Conservation (phyloP, 306 rosid genomes). For the Vachellia pachyceras region DNA sequence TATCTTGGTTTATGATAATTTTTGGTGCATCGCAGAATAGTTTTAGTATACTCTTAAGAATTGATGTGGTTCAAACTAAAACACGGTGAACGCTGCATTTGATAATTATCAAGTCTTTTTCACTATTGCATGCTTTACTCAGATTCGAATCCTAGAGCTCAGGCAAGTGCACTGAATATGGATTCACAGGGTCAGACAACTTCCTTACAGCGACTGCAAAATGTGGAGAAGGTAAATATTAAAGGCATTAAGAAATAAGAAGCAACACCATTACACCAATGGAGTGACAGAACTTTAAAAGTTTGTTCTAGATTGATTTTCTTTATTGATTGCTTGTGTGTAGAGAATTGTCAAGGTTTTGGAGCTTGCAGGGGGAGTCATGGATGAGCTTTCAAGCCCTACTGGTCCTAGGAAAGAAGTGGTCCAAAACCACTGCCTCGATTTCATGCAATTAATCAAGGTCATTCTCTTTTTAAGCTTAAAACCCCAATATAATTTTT, state of each 20-base stretch:
- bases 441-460: slow-evolving; percentile 4
- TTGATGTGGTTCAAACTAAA: background rate
- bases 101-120: background rate
- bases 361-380: slow-evolving; percentile 2
- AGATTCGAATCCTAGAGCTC: background rate
- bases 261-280: background rate
- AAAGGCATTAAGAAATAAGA: background rate
- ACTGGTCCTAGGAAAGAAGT: slow-evolving; percentile 9
- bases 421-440: background rate
- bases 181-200: background rate
- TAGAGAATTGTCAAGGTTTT: slow-evolving; percentile 9
- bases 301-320: background rate
- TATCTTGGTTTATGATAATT: background rate
- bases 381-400: slow-evolving; percentile 10
- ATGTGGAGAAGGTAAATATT: background rate
- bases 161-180: too few relatives aligned
- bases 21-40: too few relatives aligned
- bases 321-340: background rate
- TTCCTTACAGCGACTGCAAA: background rate
- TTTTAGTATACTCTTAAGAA: background rate
- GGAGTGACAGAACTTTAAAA: background rate
- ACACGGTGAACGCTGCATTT: background rate
- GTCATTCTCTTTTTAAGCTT: background rate
- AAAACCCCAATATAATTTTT: background rate
- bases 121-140: background rate